Evolutionary conservation across 139 green algal genomes (phyloP).

Genomic region (Coelastrella sp.): DNA sequence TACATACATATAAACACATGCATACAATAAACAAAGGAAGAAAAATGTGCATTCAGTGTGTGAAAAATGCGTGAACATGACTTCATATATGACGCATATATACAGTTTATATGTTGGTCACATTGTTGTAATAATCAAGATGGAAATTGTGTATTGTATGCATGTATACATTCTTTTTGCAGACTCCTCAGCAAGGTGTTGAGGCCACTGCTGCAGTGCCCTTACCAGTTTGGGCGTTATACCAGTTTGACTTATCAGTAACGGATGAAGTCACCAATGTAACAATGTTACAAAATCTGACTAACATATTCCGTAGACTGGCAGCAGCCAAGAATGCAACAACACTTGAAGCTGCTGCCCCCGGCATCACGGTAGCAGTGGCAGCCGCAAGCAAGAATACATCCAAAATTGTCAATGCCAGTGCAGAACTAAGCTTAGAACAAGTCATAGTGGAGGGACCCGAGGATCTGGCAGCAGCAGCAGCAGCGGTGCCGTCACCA

Average conservation of each 20-base stretch:
- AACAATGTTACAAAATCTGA: background rate
- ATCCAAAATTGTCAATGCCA: background rate
- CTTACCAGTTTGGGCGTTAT: background rate
- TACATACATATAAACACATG: too few relatives aligned
- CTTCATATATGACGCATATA: background rate
- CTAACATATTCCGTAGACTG: background rate
- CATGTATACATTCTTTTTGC: too few relatives aligned
- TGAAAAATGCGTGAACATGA: too few relatives aligned
- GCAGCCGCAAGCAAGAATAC: constrained; percentile 9
- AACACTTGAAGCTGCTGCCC: background rate
- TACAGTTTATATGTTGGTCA: background rate
- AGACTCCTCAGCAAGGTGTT: background rate
- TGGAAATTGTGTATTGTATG: too few relatives aligned
- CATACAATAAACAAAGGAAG: too few relatives aligned
- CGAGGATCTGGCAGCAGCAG: background rate
- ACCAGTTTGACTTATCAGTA: background rate
- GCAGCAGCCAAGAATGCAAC: background rate
- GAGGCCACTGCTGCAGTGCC: background rate
- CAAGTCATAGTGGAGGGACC: background rate
- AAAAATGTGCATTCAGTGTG: too few relatives aligned
- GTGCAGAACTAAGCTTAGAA: background rate
- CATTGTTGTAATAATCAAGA: too few relatives aligned
- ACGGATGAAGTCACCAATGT: background rate
- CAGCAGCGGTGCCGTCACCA: background rate
- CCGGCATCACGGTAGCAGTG: background rate